Conservation (phyloP, 1,284 basidiomycete genomes). For the Trichosporon asahii region DNA sequence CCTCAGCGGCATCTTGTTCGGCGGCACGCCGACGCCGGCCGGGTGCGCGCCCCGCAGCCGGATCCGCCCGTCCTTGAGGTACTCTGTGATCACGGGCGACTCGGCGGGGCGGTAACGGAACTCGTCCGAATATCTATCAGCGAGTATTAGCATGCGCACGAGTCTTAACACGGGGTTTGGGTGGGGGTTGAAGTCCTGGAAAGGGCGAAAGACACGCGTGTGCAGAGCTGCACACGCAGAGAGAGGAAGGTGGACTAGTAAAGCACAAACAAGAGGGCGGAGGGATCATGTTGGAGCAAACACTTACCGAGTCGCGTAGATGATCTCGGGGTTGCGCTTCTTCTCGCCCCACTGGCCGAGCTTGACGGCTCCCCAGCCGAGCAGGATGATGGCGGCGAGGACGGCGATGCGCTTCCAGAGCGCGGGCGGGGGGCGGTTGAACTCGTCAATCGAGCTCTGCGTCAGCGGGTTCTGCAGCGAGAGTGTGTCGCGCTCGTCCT, state of each 20-base stretch:
- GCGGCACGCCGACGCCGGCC: slow-evolving; percentile 46
- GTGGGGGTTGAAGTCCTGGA: background rate
- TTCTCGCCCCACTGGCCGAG: slow-evolving; percentile 24
- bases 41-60: slow-evolving; percentile 49
- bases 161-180: background rate
- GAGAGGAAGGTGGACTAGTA: background rate
- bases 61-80: slow-evolving; percentile 49
- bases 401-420: slow-evolving; percentile 45
- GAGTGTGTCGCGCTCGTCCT: slow-evolving; percentile 16
- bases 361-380: slow-evolving; percentile 40
- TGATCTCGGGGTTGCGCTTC: slow-evolving; percentile 38
- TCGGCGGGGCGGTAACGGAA: slow-evolving; percentile 53
- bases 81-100: slow-evolving; percentile 52
- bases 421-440: slow-evolving; percentile 44
- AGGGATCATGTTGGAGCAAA: background rate
- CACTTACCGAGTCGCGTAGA: slow-evolving; percentile 50
- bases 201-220: background rate
- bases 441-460: slow-evolving; percentile 33
- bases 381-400: slow-evolving; percentile 34
- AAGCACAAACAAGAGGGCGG: background rate
- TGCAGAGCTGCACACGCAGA: background rate
- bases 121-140: slow-evolving; percentile 51
- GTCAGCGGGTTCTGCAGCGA: slow-evolving; percentile 18
- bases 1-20: slow-evolving; percentile 23
- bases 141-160: background rate